Evolutionary conservation across 2,329 filamentous ascomycete genomes (phyloP), one percentile per base, ranked within the genome.

Genomic region (Aspergillus sp.): DNA sequence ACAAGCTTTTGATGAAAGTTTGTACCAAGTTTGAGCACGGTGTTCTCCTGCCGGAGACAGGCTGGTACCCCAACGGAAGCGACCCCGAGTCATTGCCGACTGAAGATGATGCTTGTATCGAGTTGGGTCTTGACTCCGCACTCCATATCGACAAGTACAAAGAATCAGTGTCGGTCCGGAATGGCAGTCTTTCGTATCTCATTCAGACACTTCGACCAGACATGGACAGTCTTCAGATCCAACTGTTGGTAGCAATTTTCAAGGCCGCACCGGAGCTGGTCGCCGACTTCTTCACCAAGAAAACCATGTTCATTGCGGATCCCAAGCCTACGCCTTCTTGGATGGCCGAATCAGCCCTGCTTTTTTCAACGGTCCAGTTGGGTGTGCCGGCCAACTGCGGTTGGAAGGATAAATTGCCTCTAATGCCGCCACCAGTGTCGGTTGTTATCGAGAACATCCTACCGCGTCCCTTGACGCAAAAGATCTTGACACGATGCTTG

Each of bases 301-400:
- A 88, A 60, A 82, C 79, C 50, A 80, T 83, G 45, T 93, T 97
- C 58, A 81, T 83, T 0, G 88, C 94, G 52, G 90, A 97, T 38
- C 90, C 93, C 0, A 97, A 95, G 61, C 76, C 94, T 4, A 93
- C 89, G 3, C 83, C 89, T 40, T 93, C 89, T 0, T 98, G 93
- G 93, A 86, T 97, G 55, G 90, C 91, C 38, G 95, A 94, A 62
- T 88, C 89, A 0, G 82, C 89, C 0, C 88, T 97, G 52, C 70
- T 98, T 4, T 94, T 94, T 66, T 86, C 85, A 50, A 81, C 83
- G 1, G 81, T 96, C 41, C 79, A 84, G 48, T 72, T 94, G 33
- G 81, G 83, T 1, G 73, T 95, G 2, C 90, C 90, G 2, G 62
- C 72, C 28, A 79, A 78, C 50, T 88, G 91, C 60, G 88, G 88